A percentile compares a stretch with the other conserved stretches of the same genome.
Conservation (phyloP, 2,329 filamentous ascomycete species). For the Fusarium pininemorale region DNA sequence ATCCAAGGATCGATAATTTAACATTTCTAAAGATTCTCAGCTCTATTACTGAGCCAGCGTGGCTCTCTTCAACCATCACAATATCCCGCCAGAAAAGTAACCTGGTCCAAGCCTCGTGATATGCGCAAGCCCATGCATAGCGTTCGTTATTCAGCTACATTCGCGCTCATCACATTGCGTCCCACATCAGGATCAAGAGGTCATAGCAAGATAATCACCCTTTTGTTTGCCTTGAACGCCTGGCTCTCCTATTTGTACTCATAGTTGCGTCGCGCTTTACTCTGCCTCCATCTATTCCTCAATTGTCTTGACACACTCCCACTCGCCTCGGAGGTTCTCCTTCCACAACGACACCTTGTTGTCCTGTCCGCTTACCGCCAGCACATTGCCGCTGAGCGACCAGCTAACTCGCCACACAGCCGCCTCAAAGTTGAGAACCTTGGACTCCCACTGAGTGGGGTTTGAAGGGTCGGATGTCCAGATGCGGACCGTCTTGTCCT, state of each 20-base stretch:
- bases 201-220: slow-evolving; percentile 38
- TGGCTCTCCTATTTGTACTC: slow-evolving; percentile 53
- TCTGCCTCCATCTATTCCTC: slow-evolving; percentile 78
- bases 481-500: slow-evolving; percentile 97
- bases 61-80: neutral
- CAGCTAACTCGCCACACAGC: slow-evolving; percentile 97
- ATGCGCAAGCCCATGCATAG: neutral
- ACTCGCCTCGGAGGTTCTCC: slow-evolving; percentile 95
- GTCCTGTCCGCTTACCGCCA: slow-evolving; percentile 92
- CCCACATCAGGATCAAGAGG: slow-evolving; percentile 28
- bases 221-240: slow-evolving; percentile 50
- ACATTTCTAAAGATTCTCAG: slow-evolving; percentile 7
- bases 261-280: slow-evolving; percentile 69
- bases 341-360: slow-evolving; percentile 99
- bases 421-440: slow-evolving; percentile 86
- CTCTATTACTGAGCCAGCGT: slow-evolving; percentile 17
- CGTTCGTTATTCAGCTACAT: neutral
- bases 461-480: slow-evolving; percentile 80
- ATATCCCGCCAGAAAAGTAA: neutral
- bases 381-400: slow-evolving; percentile 95
- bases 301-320: slow-evolving; percentile 97
- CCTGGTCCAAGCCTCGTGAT: neutral
- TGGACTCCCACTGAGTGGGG: slow-evolving; percentile 81
- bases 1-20: neutral
- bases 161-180: slow-evolving; percentile 19